These are phyloP conservation scores for Pseudogymnoascus sp. DNA, from an alignment of 2,329 filamentous ascomycete genomes.

Conservation along the genomic window DNA sequence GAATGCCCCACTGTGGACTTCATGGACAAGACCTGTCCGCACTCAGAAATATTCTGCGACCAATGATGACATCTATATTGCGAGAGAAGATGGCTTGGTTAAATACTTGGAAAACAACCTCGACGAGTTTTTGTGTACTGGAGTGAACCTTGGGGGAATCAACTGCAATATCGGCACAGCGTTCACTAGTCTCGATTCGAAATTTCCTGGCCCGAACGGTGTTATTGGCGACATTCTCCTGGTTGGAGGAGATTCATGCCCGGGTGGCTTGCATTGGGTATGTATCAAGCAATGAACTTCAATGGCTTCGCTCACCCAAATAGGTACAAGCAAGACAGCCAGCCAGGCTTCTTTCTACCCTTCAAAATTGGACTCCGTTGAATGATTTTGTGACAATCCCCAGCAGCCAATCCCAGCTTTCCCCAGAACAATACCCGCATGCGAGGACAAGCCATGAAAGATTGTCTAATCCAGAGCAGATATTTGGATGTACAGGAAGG, in stretches of 20 bases:
- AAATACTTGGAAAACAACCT: constrained; percentile 62
- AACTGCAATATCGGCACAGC: constrained; percentile 71
- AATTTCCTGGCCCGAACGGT: constrained; percentile 28
- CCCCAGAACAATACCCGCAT: constrained; percentile 31
- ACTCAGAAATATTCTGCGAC: constrained; percentile 50
- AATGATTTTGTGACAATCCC: constrained; percentile 38
- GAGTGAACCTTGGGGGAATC: constrained; percentile 56
- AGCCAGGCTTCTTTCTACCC: constrained; percentile 47
- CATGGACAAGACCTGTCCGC: constrained; percentile 75
- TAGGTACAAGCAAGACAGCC: constrained; percentile 49
- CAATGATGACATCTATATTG: constrained; percentile 76
- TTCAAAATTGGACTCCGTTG: constrained; percentile 54
- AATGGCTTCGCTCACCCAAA: constrained; percentile 1
- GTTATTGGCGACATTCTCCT: constrained; percentile 67
- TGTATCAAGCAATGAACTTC: constrained; percentile 14
- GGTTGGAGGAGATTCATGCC: constrained; percentile 69
- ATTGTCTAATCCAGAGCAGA: constrained; percentile 40
- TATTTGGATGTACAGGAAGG: constrained; percentile 62
- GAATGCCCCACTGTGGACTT: constrained; percentile 61
- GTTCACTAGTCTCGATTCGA: constrained; percentile 57
- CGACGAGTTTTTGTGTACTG: constrained; percentile 46
- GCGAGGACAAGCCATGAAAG: constrained; percentile 18
- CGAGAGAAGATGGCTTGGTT: constrained; percentile 78
- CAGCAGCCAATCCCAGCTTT: constrained; percentile 16
- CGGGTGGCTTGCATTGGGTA: constrained; percentile 60